phyloP scores from a whole-genome alignment of 2,329 filamentous ascomycete genomes.

The Fusarium transvaalense region DNA sequence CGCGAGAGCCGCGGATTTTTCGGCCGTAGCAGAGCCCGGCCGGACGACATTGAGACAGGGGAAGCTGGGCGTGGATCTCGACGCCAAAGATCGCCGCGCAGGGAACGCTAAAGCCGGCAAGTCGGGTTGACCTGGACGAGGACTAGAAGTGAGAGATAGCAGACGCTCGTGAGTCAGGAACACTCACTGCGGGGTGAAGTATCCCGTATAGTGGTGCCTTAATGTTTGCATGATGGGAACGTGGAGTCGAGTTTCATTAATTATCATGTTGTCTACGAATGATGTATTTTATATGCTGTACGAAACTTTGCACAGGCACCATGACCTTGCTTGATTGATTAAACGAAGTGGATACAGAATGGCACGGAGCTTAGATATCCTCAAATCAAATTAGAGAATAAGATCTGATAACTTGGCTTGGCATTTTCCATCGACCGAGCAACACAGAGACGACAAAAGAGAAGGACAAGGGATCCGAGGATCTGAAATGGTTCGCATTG shows the following conservation, averaged over 20 bases:
- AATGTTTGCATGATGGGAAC: conserved; percentile 16
- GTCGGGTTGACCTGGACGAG: conserved; percentile 28
- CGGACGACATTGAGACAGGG: conserved; percentile 51
- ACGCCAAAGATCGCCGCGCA: conserved; percentile 40
- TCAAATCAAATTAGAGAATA: conserved; percentile 29
- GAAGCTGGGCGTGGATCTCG: conserved; percentile 29
- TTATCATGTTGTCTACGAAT: conserved; percentile 33
- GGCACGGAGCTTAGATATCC: conserved; percentile 1
- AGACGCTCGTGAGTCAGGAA: conserved; percentile 40
- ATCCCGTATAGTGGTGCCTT: neutral
- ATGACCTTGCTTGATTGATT: conserved; percentile 34
- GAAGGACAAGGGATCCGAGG: conserved; percentile 9
- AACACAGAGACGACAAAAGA: conserved; percentile 15
- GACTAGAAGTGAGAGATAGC: conserved; percentile 21
- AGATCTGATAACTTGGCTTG: conserved; percentile 49
- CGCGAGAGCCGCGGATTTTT: conserved; percentile 48
- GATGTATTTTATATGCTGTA: conserved; percentile 13
- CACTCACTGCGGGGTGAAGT: conserved; percentile 10
- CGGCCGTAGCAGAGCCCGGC: conserved; percentile 48
- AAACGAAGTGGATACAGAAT: conserved; percentile 19
- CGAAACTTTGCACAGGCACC: conserved; percentile 1
- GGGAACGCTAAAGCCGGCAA: conserved; percentile 39
- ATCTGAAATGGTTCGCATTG: neutral
- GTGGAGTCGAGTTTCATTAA: conserved; percentile 27
- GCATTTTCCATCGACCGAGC: conserved; percentile 43